A percentile compares a stretch with the other conserved stretches of the same genome.
These are phyloP conservation scores for Cryoendolithus antarcticus DNA, from an alignment of 2,329 filamentous ascomycete genomes.

Conservation along the genomic window DNA sequence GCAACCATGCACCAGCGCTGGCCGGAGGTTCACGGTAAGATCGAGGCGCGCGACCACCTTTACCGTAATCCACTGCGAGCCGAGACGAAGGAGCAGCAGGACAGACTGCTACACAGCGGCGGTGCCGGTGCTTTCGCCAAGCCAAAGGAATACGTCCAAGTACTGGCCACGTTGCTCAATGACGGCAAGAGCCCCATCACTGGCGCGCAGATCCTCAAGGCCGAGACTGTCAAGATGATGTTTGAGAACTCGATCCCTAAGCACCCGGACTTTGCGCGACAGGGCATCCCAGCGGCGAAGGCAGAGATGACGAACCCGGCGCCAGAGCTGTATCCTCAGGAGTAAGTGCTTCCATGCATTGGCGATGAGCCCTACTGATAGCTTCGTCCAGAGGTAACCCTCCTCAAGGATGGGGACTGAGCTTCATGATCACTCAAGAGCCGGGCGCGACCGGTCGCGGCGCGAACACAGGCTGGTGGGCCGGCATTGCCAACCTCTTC, in stretches of 20 bases:
- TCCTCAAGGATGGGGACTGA: conserved; percentile 53
- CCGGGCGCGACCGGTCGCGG: conserved; percentile 22
- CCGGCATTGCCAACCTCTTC: conserved; percentile 26
- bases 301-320: conserved; percentile 23
- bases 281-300: conserved; percentile 22
- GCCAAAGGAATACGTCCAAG: conserved; percentile 49
- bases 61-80: conserved; percentile 36
- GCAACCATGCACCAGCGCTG: conserved; percentile 45
- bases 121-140: conserved; percentile 50
- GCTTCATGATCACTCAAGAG: conserved; percentile 23
- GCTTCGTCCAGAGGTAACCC: conserved; percentile 24
- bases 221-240: conserved; percentile 48
- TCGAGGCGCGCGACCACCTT: conserved; percentile 37
- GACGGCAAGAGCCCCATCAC: conserved; percentile 49
- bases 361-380: too few species aligned
- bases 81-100: conserved; percentile 31
- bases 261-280: conserved; percentile 23
- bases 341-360: neutral
- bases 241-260: conserved; percentile 43
- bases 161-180: conserved; percentile 52
- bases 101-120: conserved; percentile 43
- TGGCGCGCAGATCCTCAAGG: conserved; percentile 40
- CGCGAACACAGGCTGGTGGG: conserved; percentile 22
- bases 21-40: conserved; percentile 20
- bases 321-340: conserved; percentile 39